These are phyloP conservation scores for Zopfochytrium polystomum DNA, from an alignment of 371 early-diverging fungal genomes.

Conservation along the genomic window DNA sequence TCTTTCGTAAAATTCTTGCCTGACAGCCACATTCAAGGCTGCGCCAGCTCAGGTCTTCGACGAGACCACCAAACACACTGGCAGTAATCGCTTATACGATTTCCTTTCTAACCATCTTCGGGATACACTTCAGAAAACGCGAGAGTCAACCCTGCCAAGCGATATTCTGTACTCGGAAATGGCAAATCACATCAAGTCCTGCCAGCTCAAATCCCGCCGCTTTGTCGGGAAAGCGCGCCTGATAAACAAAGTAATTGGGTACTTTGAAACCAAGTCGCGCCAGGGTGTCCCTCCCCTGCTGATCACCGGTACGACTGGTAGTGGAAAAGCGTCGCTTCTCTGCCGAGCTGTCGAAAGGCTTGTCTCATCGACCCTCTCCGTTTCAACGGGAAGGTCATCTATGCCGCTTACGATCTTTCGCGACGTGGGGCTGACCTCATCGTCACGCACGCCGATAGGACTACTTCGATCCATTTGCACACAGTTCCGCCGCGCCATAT, in stretches of 20 bases:
- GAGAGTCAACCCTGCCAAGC: too few relatives aligned
- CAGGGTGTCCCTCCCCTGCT: constrained; percentile 23
- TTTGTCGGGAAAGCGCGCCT: constrained; percentile 19
- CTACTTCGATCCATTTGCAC: constrained; percentile 21
- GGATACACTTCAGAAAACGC: too few relatives aligned
- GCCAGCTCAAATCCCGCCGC: not conserved
- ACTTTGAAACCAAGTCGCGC: constrained; percentile 19
- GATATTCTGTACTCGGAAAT: constrained; percentile 9
- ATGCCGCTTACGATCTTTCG: constrained; percentile 17
- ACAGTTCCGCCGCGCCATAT: constrained; percentile 18
- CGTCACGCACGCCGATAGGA: constrained; percentile 8
- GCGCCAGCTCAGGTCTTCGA: too few relatives aligned
- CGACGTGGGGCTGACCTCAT: constrained; percentile 21
- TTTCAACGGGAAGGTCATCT: not conserved
- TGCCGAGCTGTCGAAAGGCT: constrained; percentile 22
- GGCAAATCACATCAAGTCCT: constrained; percentile 7
- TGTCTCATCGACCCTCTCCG: not conserved
- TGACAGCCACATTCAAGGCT: too few relatives aligned
- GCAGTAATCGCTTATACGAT: too few relatives aligned
- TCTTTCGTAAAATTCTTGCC: too few relatives aligned
- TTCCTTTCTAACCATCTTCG: too few relatives aligned
- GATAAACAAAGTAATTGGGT: constrained; percentile 21
- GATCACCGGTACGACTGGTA: constrained; percentile 14
- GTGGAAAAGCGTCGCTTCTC: constrained; percentile 12
- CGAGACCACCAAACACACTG: too few relatives aligned